Percentiles rank a stretch among this genome's conserved stretches.
Conservation (phyloP, 345 rosid genomes). For the Bruguiera sexangula region DNA sequence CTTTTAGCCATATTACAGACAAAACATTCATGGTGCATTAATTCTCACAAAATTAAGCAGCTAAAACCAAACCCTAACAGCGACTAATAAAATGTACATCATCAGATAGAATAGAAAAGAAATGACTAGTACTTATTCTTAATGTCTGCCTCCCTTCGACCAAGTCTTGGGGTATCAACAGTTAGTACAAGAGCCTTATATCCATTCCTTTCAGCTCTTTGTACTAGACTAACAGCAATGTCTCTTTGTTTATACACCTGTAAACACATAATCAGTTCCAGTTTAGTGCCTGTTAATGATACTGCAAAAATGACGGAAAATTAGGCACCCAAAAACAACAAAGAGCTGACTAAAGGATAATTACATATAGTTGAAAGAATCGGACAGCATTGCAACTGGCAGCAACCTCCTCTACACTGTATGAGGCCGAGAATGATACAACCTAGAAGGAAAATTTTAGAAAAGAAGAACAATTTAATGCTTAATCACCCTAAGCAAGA, state of each 20-base stretch:
- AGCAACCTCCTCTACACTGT: constrained; percentile 84
- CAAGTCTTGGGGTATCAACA: constrained; percentile 80
- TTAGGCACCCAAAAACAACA: neutral
- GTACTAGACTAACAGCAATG: constrained; percentile 50
- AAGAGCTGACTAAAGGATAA: constrained; percentile 8
- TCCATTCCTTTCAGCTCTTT: constrained; percentile 81
- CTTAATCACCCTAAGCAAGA: too few species aligned
- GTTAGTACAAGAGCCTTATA: constrained; percentile 34
- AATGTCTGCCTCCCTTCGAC: constrained; percentile 85
- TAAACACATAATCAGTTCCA: too few species aligned
- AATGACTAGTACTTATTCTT: constrained; percentile 57
- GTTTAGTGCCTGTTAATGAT: too few species aligned
- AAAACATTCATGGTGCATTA: too few species aligned
- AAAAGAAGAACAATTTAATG: too few species aligned
- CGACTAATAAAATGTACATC: too few species aligned
- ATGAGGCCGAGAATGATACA: constrained; percentile 52
- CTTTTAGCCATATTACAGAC: too few species aligned
- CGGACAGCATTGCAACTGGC: constrained; percentile 72
- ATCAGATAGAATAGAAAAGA: constrained; percentile 9
- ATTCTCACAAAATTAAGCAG: neutral
- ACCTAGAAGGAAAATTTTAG: constrained; percentile 35
- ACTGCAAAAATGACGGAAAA: neutral
- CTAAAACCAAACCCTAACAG: neutral
- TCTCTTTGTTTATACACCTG: constrained; percentile 67
- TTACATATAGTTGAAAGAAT: constrained; percentile 75